phyloP scores from a whole-genome alignment of 805 yeast genomes.

The Starmerella lactis-condensi region DNA sequence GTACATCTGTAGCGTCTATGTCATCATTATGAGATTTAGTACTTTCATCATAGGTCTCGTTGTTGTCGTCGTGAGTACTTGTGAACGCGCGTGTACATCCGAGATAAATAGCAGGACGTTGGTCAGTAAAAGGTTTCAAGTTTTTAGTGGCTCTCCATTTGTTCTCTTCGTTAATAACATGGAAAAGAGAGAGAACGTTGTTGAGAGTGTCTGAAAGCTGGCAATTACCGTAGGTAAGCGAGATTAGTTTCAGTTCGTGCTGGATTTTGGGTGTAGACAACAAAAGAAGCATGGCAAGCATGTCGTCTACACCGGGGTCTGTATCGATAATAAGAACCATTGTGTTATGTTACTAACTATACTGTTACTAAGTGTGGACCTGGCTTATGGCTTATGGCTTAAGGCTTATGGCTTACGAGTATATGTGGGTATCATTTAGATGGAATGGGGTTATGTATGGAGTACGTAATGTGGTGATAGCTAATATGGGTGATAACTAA shows the following conservation, averaged over 20 bases:
- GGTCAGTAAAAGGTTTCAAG: slow-evolving; percentile 16
- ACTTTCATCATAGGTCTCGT: slow-evolving; percentile 10
- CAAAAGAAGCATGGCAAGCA: slow-evolving; percentile 25
- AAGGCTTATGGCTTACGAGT: too few species aligned
- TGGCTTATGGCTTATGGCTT: too few species aligned
- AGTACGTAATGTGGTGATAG: too few species aligned
- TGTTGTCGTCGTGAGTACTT: slow-evolving; percentile 1
- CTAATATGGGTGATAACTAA: too few species aligned
- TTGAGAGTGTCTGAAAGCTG: slow-evolving; percentile 21
- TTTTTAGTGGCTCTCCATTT: slow-evolving; percentile 15
- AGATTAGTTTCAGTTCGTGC: slow-evolving; percentile 19
- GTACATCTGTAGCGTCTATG: slow-evolving; percentile 25
- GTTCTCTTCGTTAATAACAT: slow-evolving; percentile 22
- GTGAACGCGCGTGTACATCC: slow-evolving; percentile 18
- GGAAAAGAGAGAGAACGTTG: slow-evolving; percentile 23
- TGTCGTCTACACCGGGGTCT: slow-evolving; percentile 29
- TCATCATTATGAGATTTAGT: not conserved
- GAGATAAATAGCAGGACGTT: slow-evolving; percentile 22
- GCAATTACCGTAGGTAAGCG: slow-evolving; percentile 27
- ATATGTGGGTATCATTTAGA: too few species aligned
- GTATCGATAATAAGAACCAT: slow-evolving; percentile 24
- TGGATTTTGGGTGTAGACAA: slow-evolving; percentile 17
- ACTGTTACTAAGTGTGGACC: too few species aligned
- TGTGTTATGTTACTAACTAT: not conserved
- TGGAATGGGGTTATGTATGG: too few species aligned